These are phyloP conservation scores for Pyrenochaeta sp. DNA, from an alignment of 2,329 filamentous ascomycete genomes.

Conservation along the genomic window DNA sequence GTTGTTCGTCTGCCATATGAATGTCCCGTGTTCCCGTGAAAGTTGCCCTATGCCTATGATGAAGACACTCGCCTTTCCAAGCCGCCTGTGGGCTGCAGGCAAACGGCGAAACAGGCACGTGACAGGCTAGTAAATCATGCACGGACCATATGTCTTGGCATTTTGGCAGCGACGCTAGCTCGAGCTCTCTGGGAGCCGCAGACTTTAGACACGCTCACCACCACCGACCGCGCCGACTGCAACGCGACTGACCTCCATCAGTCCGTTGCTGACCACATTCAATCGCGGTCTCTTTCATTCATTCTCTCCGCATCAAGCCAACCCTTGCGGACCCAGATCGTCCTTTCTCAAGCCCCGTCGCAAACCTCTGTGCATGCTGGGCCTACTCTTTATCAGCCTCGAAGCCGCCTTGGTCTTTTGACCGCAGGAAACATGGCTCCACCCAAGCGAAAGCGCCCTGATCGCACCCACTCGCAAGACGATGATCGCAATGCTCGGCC, in stretches of 20 bases:
- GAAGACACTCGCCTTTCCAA: too few species aligned
- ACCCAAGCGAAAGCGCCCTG: slow-evolving; percentile 64
- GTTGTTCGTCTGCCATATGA: slow-evolving; percentile 3
- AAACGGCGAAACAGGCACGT: too few species aligned
- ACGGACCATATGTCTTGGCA: background rate
- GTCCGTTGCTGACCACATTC: slow-evolving; percentile 16
- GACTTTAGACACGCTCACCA: slow-evolving; percentile 16
- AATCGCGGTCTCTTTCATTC: slow-evolving; percentile 8
- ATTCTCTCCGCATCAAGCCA: background rate
- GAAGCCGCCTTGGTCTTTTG: slow-evolving; percentile 34
- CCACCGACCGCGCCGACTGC: slow-evolving; percentile 25
- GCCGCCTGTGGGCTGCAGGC: too few species aligned
- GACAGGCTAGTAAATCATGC: too few species aligned
- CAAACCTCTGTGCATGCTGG: slow-evolving; percentile 36
- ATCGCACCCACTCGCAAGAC: slow-evolving; percentile 55
- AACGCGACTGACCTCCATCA: slow-evolving; percentile 14
- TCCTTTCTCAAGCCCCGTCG: slow-evolving; percentile 8
- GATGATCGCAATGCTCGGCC: slow-evolving; percentile 51
- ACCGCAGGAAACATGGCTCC: slow-evolving; percentile 57
- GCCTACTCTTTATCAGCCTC: slow-evolving; percentile 26
- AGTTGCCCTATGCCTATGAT: too few species aligned
- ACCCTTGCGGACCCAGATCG: slow-evolving; percentile 4
- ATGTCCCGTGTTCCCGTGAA: too few species aligned
- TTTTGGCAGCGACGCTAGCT: slow-evolving; percentile 7
- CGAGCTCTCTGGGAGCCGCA: slow-evolving; percentile 21